phyloP scores from a whole-genome alignment of 1,284 basidiomycete species.

The Xerocomus minutiporus region DNA sequence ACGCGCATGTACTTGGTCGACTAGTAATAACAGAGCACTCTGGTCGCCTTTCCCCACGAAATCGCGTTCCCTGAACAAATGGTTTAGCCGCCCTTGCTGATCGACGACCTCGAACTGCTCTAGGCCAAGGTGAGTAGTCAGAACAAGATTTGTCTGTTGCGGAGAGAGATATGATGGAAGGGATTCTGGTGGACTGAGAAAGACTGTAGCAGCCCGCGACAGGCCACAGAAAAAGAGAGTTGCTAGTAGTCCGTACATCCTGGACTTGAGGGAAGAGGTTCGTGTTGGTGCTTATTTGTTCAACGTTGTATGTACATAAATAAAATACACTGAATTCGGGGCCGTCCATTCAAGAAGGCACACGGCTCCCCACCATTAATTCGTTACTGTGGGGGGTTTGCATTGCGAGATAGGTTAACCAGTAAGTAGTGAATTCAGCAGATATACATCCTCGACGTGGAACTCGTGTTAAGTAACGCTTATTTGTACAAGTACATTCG shows the following conservation, averaged over 20 bases:
- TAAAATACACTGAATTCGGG: background rate
- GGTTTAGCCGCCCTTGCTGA: slow-evolving; percentile 29
- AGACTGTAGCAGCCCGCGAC: slow-evolving; percentile 48
- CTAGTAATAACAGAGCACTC: slow-evolving; percentile 51
- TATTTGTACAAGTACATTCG: slow-evolving; percentile 3
- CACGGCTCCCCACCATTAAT: no score
- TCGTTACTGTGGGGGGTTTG: no score
- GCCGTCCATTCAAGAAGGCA: no score
- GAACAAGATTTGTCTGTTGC: slow-evolving; percentile 51
- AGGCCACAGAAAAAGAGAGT: slow-evolving; percentile 30
- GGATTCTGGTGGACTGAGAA: slow-evolving; percentile 42
- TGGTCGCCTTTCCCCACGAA: slow-evolving; percentile 56
- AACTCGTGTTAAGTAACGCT: no score
- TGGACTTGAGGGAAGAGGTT: background rate
- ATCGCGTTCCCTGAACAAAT: slow-evolving; percentile 38
- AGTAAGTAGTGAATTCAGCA: no score
- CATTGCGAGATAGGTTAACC: no score
- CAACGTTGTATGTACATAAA: background rate
- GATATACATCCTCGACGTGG: no score
- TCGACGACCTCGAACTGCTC: slow-evolving; percentile 56
- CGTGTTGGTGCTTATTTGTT: slow-evolving; percentile 12
- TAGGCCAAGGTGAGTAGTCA: slow-evolving; percentile 66
- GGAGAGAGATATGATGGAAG: slow-evolving; percentile 41
- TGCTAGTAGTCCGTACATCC: slow-evolving; percentile 30
- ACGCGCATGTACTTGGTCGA: slow-evolving; percentile 53